Conservation (phyloP, 768 basidiomycete genomes). For the Trametes punicea region DNA sequence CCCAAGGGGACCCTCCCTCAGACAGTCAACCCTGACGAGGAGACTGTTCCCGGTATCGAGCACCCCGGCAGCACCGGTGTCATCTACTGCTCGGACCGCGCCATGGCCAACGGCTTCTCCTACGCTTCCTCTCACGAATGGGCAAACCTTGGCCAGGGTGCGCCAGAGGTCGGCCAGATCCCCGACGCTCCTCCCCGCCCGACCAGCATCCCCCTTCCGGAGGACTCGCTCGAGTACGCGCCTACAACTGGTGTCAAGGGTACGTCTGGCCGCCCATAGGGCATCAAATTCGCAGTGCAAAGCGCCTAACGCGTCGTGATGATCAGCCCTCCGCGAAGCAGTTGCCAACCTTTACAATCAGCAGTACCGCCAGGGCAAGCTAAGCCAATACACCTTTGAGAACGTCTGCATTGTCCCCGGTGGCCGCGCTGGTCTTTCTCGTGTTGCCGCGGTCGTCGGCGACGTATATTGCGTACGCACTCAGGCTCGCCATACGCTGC, state of each 20-base stretch:
- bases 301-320: constrained; percentile 6
- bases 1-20: constrained; percentile 63
- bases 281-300: not conserved
- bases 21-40: constrained; percentile 77
- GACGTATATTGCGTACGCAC: constrained; percentile 65
- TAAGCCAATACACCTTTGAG: constrained; percentile 84
- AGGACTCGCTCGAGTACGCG: constrained; percentile 83
- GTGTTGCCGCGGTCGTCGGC: constrained; percentile 88
- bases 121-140: constrained; percentile 76
- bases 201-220: constrained; percentile 57
- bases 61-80: constrained; percentile 66
- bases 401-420: constrained; percentile 96
- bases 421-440: constrained; percentile 84
- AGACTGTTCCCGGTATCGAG: constrained; percentile 85
- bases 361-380: constrained; percentile 78
- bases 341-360: constrained; percentile 89
- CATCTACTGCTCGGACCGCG: constrained; percentile 89
- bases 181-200: constrained; percentile 71
- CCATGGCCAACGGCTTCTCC: constrained; percentile 92
- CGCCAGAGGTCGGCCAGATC: constrained; percentile 84
- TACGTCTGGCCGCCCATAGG: constrained; percentile 25
- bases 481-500: not conserved
- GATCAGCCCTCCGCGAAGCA: constrained; percentile 73
- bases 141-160: constrained; percentile 90
- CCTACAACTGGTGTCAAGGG: constrained; percentile 91